Evolutionary conservation across 306 rosid genomes (phyloP), one percentile per base, ranked within the genome.

Genomic region (Citrullus mucosospermus): DNA sequence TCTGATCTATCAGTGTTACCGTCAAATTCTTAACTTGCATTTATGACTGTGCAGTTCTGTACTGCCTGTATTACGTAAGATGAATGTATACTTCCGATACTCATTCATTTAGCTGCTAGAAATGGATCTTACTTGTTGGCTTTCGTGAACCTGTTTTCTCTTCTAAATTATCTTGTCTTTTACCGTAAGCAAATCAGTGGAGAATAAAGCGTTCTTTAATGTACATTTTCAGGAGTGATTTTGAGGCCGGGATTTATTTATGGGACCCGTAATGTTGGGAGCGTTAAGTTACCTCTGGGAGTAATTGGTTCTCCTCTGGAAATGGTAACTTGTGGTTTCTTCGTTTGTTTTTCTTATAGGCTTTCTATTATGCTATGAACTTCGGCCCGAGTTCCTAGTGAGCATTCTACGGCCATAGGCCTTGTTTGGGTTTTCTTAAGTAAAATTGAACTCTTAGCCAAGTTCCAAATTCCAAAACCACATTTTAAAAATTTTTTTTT

Each of bases 221-320:
- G n/a, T 81, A 60, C 75, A 43, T 79, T 86, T 86, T 76, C 93
- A 95, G 98, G 98, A 85, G 89, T 95, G 85, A 82, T 95, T 83
- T 83, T 95, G 88, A 92, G 97, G 84, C 97, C 97, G 18, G 98
- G 97, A 38, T 92, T 95, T 88, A 92, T 95, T 69, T 89, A 95
- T 70, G 98, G 98, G 81, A 91, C 98, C 65, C 97, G 98, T 73
- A 85, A 81, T 46, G 92, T 88, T 79, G 96, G 98, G 82, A 87
- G 93, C 73, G 22, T 90, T 84, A 95, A 91, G 87, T 58, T 95
- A 78, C 97, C 98, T 80, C 85, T 92, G 28, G 94, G 97, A 54
- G 82, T 85, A 67, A 85, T 95, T 66, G 98, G 98, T 79, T 88
- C 90, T 76, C 98, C 98, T 41, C 28, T 95, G 79, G 98, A 95